Conservation (phyloP, 495 filamentous ascomycete species). For the Podospora pseudoanserina region DNA sequence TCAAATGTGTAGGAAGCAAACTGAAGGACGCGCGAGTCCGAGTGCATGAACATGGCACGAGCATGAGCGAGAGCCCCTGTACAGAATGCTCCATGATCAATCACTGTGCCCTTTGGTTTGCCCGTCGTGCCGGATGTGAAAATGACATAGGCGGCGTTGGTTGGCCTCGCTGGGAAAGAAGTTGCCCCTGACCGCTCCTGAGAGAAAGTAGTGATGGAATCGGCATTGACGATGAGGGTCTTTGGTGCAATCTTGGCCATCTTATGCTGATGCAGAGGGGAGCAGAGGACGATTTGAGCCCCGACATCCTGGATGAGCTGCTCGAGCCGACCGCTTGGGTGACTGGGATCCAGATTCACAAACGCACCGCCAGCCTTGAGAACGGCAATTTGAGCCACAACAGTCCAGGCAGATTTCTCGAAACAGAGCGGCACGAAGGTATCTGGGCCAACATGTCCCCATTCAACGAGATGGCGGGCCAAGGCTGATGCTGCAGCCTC, state of each 20-base stretch:
- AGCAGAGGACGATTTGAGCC: constrained; percentile 46
- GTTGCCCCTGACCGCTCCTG: neutral
- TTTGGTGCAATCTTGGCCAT: constrained; percentile 13
- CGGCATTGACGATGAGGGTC: constrained; percentile 11
- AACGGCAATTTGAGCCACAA: constrained; percentile 54
- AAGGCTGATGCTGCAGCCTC: constrained; percentile 35
- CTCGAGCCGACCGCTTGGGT: constrained; percentile 49
- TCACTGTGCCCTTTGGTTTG: constrained; percentile 42
- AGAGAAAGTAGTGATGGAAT: constrained; percentile 6
- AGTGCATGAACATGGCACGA: constrained; percentile 37
- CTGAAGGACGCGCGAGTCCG: constrained; percentile 50
- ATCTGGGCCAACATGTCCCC: constrained; percentile 45
- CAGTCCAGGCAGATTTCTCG: constrained; percentile 54
- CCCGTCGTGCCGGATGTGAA: constrained; percentile 54
- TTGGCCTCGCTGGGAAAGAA: constrained; percentile 22
- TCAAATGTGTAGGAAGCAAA: constrained; percentile 65
- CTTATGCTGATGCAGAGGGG: constrained; percentile 36
- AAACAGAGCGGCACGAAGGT: constrained; percentile 53
- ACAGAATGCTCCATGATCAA: constrained; percentile 40
- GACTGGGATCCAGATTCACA: constrained; percentile 54
- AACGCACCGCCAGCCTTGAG: constrained; percentile 58
- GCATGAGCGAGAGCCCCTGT: constrained; percentile 41
- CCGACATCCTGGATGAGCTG: constrained; percentile 26
- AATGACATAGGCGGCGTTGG: constrained; percentile 49
- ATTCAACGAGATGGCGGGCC: constrained; percentile 39